Conservation (phyloP, 176 grass and related monocot genomes). For the Tillandsia leiboldiana region DNA sequence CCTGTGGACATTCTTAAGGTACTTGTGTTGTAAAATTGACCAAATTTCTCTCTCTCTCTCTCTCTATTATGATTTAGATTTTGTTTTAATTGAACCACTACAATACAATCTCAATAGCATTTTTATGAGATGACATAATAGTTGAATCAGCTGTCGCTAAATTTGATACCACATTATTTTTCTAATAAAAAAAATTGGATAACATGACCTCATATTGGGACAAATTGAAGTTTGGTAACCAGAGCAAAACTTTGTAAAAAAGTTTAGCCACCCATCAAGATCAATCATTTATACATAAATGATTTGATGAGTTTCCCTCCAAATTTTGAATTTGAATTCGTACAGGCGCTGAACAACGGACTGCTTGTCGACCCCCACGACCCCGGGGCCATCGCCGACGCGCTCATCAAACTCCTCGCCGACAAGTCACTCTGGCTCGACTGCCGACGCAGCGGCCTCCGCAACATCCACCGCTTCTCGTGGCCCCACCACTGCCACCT, state of each 20-base stretch:
- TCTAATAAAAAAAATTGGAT: too few relatives aligned
- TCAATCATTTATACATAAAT: too few relatives aligned
- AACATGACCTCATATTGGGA: too few relatives aligned
- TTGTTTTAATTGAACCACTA: too few relatives aligned
- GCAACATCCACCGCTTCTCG: constrained; percentile 92
- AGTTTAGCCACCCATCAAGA: too few relatives aligned
- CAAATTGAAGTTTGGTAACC: too few relatives aligned
- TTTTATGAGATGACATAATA: too few relatives aligned
- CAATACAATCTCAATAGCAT: too few relatives aligned
- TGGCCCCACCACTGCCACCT: constrained; percentile 93
- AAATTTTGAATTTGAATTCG: neutral
- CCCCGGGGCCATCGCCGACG: constrained; percentile 41
- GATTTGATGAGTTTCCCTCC: too few relatives aligned
- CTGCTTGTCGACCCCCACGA: constrained; percentile 85
- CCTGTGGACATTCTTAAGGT: constrained; percentile 95
- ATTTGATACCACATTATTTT: too few relatives aligned
- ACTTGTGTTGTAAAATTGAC: neutral
- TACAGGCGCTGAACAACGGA: constrained; percentile 53
- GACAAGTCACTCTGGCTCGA: constrained; percentile 77
- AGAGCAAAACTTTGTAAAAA: too few relatives aligned
- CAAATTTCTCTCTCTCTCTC: neutral
- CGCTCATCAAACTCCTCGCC: constrained; percentile 63
- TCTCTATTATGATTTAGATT: neutral
- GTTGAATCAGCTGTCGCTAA: too few relatives aligned
- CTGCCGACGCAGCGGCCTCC: constrained; percentile 77